A percentile compares a stretch with the other conserved stretches of the same genome.
Conservation (phyloP, 129 eudicot genomes). For the sunflower (Helianthus annuus) region HanXRQr2.0-SUNRISE NC_035446.2:13834187-13834686, state of each 20-base stretch:
- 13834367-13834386: constrained; percentile 68
- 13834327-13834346: constrained; percentile 94
- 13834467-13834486: not conserved
- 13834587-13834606: too few relatives aligned
- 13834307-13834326: constrained; percentile 64
- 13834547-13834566: too few relatives aligned
- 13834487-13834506: too few relatives aligned
- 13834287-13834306: constrained; percentile 74
- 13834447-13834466: constrained; percentile 47
- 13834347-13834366: constrained; percentile 83
- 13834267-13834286: constrained; percentile 69
- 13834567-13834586: too few relatives aligned
- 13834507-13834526: too few relatives aligned
- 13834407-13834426: constrained; percentile 58
- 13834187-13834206: constrained; percentile 22
- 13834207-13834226: constrained; percentile 69
- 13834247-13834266: constrained; percentile 67
- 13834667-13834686: too few relatives aligned
- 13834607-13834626: too few relatives aligned
- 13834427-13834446: constrained; percentile 33
- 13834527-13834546: too few relatives aligned
- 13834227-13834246: constrained; percentile 66
- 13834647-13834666: too few relatives aligned
- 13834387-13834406: constrained; percentile 83
- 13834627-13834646: too few relatives aligned